Evolutionary conservation across 2,329 filamentous ascomycete species (phyloP), one percentile per base, ranked within the genome.

Genomic region (Aspergillus calidoustus): DNA sequence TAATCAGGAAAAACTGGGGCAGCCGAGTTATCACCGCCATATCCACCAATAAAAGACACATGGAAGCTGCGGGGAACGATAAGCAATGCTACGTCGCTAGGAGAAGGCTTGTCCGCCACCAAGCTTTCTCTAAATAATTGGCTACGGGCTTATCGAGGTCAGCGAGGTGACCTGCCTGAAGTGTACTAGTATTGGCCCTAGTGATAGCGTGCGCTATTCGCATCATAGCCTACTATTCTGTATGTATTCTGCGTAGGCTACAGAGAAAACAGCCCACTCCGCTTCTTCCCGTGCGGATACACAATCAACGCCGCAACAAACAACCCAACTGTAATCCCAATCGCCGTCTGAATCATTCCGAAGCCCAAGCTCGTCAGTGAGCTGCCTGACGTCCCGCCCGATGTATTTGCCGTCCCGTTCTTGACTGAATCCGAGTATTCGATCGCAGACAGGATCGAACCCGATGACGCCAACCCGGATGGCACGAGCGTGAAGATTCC

Each of bases 401-500:
- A 55, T 0, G 38, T 43, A 9, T 64, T 57, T 0, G 54, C 61
- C 15, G 65, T 65, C 1, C 63, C 56, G 19, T 65, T 64, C 7
- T 66, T 66, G 51, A 87, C 84, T 59, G 85, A 55, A 34, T 87
- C 79, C 3, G 86, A 84, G 19, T 80, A 83, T 11, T 80, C 79
- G 53, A 87, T 77, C 13, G 86, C 85, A 0, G 80, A 77, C 6
- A 87, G 79, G 22, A 88, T 72, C 23, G 79, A 82, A 2, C 86
- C 86, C 54, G 79, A 80, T 0, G 86, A 84, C 4, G 85, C 83
- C 17, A 88, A 74, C 2, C 86, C 85, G 1, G 81, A 84, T 0
- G 86, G 86, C 1, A 88, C 85, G 63, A 87, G 85, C 2, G 87
- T 83, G 66, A 95, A 96, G 67, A 97, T 95, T 11, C 90, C 92